Percentiles rank a stretch among this genome's conserved stretches.
Conservation (phyloP, 768 basidiomycete genomes). For the Leccinellum rugosiceps region DNA sequence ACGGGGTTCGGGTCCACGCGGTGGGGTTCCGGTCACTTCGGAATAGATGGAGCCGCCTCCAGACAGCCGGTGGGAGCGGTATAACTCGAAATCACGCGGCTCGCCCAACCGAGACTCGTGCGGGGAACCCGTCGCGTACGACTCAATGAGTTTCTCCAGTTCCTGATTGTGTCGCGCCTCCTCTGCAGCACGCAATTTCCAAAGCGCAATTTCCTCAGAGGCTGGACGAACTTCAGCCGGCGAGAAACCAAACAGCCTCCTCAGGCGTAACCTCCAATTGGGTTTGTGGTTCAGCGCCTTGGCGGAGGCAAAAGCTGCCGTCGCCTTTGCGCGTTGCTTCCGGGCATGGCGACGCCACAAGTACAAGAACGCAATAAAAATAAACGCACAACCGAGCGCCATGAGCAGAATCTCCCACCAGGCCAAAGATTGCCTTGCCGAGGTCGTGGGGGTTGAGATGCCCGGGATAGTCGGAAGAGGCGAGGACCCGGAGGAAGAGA, state of each 20-base stretch:
- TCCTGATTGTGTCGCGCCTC: slow-evolving; percentile 46
- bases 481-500: slow-evolving; percentile 39
- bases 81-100: slow-evolving; percentile 18
- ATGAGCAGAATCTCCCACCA: slow-evolving; percentile 90
- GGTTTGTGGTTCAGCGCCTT: slow-evolving; percentile 49
- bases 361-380: slow-evolving; percentile 64
- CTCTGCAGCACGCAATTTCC: slow-evolving; percentile 49
- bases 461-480: slow-evolving; percentile 56
- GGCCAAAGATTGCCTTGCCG: slow-evolving; percentile 39
- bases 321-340: slow-evolving; percentile 64
- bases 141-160: slow-evolving; percentile 49
- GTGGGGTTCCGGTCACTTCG: slow-evolving; percentile 61
- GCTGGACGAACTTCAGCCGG: slow-evolving; percentile 26
- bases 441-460: slow-evolving; percentile 47
- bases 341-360: slow-evolving; percentile 69
- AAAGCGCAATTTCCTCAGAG: slow-evolving; percentile 48
- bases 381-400: slow-evolving; percentile 76
- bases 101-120: slow-evolving; percentile 25
- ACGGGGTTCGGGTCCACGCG: slow-evolving; percentile 65
- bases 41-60: slow-evolving; percentile 58
- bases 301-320: slow-evolving; percentile 58
- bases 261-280: slow-evolving; percentile 56
- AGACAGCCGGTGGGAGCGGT: slow-evolving; percentile 38
- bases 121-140: slow-evolving; percentile 44
- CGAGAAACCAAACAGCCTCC: slow-evolving; percentile 53